Conservation (phyloP, 805 yeast genomes). For the Debaryomyces maramus region DNA sequence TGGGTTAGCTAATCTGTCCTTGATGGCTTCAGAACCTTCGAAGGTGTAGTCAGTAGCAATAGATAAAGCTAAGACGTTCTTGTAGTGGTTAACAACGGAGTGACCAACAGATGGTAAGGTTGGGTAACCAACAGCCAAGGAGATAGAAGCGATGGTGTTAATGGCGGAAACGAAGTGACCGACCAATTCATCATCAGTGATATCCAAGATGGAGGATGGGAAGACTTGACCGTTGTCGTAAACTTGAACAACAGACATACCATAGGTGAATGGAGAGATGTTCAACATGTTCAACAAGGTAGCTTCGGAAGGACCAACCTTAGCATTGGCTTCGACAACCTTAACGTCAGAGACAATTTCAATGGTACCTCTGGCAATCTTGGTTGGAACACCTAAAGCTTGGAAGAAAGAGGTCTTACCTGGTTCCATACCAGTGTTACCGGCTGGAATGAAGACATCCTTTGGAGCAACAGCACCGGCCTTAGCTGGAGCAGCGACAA, state of each 20-base stretch:
- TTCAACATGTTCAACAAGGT: slow-evolving; percentile 97
- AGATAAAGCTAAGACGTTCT: slow-evolving; percentile 96
- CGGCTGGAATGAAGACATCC: slow-evolving; percentile 97
- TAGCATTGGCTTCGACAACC: slow-evolving; percentile 82
- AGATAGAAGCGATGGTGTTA: slow-evolving; percentile 90
- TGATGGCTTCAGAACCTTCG: slow-evolving; percentile 98
- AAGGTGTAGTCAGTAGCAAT: slow-evolving; percentile 98
- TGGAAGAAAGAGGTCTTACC: slow-evolving; percentile 99
- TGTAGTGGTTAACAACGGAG: slow-evolving; percentile 98
- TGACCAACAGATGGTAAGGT: slow-evolving; percentile 99
- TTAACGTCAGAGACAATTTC: slow-evolving; percentile 97
- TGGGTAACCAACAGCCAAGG: slow-evolving; percentile 99
- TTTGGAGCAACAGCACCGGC: slow-evolving; percentile 99
- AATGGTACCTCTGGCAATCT: slow-evolving; percentile 99
- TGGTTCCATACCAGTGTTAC: slow-evolving; percentile 99
- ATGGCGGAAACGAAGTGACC: slow-evolving; percentile 90
- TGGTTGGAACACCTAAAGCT: slow-evolving; percentile 99
- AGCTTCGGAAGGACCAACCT: slow-evolving; percentile 99
- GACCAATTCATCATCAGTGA: slow-evolving; percentile 95
- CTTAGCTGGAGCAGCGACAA: slow-evolving; percentile 99
- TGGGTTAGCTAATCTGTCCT: slow-evolving; percentile 99
- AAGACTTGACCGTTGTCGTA: slow-evolving; percentile 98
- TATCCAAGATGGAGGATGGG: slow-evolving; percentile 95
- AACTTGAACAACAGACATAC: slow-evolving; percentile 95
- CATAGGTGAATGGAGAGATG: slow-evolving; percentile 99